Percentiles rank a stretch among this genome's conserved stretches.
Conservation (phyloP, 441 rosid genomes). For the Manihot esculenta region DNA sequence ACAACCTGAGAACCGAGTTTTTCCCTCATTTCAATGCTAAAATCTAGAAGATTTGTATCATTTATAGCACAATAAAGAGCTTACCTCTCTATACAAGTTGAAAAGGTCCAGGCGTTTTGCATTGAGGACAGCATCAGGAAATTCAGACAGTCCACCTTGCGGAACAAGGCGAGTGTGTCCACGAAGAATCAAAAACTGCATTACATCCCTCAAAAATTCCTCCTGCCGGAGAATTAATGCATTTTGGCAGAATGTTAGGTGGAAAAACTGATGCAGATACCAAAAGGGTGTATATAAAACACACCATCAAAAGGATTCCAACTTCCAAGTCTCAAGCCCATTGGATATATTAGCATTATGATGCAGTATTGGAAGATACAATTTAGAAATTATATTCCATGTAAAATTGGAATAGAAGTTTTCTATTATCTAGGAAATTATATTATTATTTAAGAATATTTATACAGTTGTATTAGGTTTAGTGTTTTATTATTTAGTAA, state of each 20-base stretch:
- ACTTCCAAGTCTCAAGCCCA: too few species aligned
- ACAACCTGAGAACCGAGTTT: conserved; percentile 65
- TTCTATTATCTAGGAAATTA: too few species aligned
- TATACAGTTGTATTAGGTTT: too few species aligned
- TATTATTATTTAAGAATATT: too few species aligned
- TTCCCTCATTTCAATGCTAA: neutral
- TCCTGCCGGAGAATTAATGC: conserved; percentile 50
- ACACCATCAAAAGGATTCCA: too few species aligned
- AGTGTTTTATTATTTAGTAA: too few species aligned
- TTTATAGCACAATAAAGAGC: conserved; percentile 16
- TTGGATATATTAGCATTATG: too few species aligned
- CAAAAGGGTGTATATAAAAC: too few species aligned
- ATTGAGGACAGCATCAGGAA: conserved; percentile 95
- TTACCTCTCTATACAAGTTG: conserved; percentile 96
- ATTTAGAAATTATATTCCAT: too few species aligned
- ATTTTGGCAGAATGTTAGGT: neutral
- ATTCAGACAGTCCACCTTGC: conserved; percentile 86
- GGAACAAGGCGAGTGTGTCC: conserved; percentile 97
- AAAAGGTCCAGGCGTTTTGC: conserved; percentile 95
- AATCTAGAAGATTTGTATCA: conserved; percentile 19
- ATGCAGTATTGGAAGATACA: too few species aligned
- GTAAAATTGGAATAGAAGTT: too few species aligned
- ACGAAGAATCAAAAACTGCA: conserved; percentile 88
- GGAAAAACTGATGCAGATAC: neutral
- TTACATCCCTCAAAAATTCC: conserved; percentile 92